Evolutionary conservation across 352 stramenopile genomes (phyloP).

Genomic region (Aphanomyces invadans): DNA sequence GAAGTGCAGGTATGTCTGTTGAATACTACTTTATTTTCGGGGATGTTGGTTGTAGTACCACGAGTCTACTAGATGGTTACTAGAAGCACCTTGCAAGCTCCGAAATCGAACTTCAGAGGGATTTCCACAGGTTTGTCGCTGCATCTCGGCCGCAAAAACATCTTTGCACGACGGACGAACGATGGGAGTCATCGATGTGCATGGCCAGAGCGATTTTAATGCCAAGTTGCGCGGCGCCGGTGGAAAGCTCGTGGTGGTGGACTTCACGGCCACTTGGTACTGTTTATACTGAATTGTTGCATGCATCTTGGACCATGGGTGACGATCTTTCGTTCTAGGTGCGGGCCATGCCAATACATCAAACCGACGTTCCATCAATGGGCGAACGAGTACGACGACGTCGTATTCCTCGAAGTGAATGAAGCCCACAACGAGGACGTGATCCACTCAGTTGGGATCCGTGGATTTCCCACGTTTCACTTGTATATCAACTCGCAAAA

Average conservation of each 20-base stretch:
- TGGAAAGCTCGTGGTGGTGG: constrained; percentile 83
- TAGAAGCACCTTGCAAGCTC: no score
- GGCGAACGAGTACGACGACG: constrained; percentile 71
- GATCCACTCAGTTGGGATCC: constrained; percentile 63
- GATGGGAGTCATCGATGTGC: constrained; percentile 72
- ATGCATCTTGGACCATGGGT: not conserved
- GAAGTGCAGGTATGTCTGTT: no score
- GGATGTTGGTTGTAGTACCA: no score
- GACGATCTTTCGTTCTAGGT: constrained; percentile 31
- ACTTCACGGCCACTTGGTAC: constrained; percentile 82
- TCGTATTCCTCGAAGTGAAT: constrained; percentile 82
- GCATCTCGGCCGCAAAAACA: not conserved
- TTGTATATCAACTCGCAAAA: constrained; percentile 86
- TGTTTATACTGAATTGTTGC: constrained; percentile 14
- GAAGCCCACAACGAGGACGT: constrained; percentile 81
- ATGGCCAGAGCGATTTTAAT: constrained; percentile 73
- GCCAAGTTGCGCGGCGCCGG: constrained; percentile 58
- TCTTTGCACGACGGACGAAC: no score
- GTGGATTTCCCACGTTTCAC: constrained; percentile 86
- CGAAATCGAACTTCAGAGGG: not conserved
- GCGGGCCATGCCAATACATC: constrained; percentile 78
- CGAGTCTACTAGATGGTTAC: no score
- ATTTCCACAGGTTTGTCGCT: not conserved
- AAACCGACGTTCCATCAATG: constrained; percentile 79
- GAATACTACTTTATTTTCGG: no score